A percentile compares a stretch with the other conserved stretches of the same genome.
Conservation (phyloP, 768 basidiomycete species). For the Brasilioporus rufonigricans region DNA sequence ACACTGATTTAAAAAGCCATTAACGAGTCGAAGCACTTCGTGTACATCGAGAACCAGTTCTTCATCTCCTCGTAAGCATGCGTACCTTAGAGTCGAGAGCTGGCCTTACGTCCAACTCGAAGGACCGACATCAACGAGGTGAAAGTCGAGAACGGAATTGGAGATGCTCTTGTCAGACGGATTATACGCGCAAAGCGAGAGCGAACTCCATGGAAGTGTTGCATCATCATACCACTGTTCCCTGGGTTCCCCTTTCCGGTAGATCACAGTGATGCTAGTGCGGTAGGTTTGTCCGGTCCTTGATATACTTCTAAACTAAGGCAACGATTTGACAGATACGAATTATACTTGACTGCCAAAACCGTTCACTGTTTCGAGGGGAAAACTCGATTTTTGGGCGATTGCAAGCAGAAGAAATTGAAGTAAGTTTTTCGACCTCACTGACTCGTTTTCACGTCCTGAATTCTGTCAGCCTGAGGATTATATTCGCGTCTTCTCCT, state of each 20-base stretch:
- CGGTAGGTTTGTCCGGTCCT: constrained; percentile 48
- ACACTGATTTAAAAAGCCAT: constrained; percentile 56
- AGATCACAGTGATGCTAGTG: constrained; percentile 89
- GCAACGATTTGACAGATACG: constrained; percentile 58
- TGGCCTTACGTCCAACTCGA: constrained; percentile 1
- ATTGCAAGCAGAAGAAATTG: constrained; percentile 81
- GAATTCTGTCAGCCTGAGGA: constrained; percentile 71
- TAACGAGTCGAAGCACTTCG: constrained; percentile 92
- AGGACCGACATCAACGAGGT: constrained; percentile 85
- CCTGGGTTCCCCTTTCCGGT: constrained; percentile 94
- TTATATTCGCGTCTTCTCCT: constrained; percentile 86
- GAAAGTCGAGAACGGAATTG: constrained; percentile 89
- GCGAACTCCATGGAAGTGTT: constrained; percentile 84
- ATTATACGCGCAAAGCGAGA: constrained; percentile 87
- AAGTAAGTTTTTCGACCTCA: constrained; percentile 49
- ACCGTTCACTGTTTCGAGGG: constrained; percentile 82
- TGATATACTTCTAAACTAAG: neutral
- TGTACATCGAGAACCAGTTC: constrained; percentile 97
- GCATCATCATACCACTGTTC: constrained; percentile 86
- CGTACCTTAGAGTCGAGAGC: neutral
- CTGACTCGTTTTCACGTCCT: neutral
- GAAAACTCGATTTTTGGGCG: constrained; percentile 89
- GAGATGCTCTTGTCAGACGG: constrained; percentile 88
- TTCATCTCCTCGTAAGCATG: constrained; percentile 79
- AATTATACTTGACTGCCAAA: constrained; percentile 95